Conservation (phyloP, 2,329 filamentous ascomycete genomes). For the Capronia americana region DNA sequence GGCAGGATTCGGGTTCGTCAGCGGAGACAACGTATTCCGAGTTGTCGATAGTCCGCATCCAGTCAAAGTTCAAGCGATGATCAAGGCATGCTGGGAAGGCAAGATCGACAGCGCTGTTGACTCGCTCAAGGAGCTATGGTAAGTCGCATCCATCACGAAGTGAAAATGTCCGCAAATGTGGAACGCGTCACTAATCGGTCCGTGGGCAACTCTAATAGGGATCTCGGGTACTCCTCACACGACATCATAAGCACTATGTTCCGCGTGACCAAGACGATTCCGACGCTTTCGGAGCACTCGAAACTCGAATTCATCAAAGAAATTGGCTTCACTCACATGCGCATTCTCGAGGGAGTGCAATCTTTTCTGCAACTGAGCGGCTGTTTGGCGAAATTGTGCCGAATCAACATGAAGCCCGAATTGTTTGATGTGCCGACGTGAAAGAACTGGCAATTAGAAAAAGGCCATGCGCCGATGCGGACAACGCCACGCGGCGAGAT, state of each 20-base stretch:
- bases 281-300: slow-evolving; percentile 87
- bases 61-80: slow-evolving; percentile 97
- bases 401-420: slow-evolving; percentile 94
- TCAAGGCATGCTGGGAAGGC: slow-evolving; percentile 94
- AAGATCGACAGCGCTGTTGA: slow-evolving; percentile 89
- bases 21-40: slow-evolving; percentile 95
- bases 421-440: slow-evolving; percentile 64
- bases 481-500: slow-evolving; percentile 1
- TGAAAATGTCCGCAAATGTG: slow-evolving; percentile 14
- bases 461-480: not conserved
- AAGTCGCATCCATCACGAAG: slow-evolving; percentile 37
- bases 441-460: not conserved
- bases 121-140: slow-evolving; percentile 87
- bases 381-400: slow-evolving; percentile 87
- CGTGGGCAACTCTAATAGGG: slow-evolving; percentile 51
- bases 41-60: slow-evolving; percentile 97
- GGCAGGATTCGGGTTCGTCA: slow-evolving; percentile 96
- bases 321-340: slow-evolving; percentile 99
- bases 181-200: slow-evolving; percentile 28
- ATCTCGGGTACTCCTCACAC: slow-evolving; percentile 94
- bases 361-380: slow-evolving; percentile 92
- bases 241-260: slow-evolving; percentile 99
- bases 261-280: slow-evolving; percentile 94
- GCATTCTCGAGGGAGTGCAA: slow-evolving; percentile 96
- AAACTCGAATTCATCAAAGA: slow-evolving; percentile 98